Base-by-base conservation (phyloP, 306 rosid genomes). In the Cicer pinnatifidum region DNA sequence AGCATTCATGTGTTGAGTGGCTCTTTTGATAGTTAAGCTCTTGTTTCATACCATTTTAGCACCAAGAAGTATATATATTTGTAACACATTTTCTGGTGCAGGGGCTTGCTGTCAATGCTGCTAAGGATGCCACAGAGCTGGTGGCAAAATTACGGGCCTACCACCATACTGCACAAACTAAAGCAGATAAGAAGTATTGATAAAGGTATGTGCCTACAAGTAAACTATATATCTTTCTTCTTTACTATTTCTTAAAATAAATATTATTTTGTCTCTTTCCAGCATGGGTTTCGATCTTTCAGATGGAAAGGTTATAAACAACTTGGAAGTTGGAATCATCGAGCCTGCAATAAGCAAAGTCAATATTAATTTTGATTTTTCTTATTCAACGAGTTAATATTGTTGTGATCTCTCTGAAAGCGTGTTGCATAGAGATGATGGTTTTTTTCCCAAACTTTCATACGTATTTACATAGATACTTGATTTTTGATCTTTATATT, bases 311-410 rank as follows among this genome's bases (percentile, higher is more conserved):
- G 47, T 91, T 16, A 86, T 96, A 9, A 89, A 94, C 85, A 94
- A 94, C 90, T 83, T 91, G 73, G 97, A 94, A 67, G 97, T 97
- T n/a, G 98, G 98, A 79, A 97, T 94, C 80, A 91, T 94, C 72
- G 98, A 94, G 77, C 97, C 98, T 19, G 97, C 97, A 70, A 94
- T 94, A 97, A 94, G 98, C 85, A 94, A 94, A 89, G 89, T 94
- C 59, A 94, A 94, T 85, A 91, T 94, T 80, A 87, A 17, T 17
- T 17, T 17, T 17, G 19, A 17, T 17, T 17, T 17, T 17, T 17
- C 19, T 17, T 17, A 17, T 17, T 17, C 0, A 17, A 17, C 19
- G 19, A 17, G 19, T 17, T 17, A 17, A 17, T 17, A 17, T 17
- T 17, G 1, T 17, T 17, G 19, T 17, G 19, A 17, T 17, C 19